Conservation (phyloP, 768 basidiomycete genomes). For the Pleurotus djamor region DNA sequence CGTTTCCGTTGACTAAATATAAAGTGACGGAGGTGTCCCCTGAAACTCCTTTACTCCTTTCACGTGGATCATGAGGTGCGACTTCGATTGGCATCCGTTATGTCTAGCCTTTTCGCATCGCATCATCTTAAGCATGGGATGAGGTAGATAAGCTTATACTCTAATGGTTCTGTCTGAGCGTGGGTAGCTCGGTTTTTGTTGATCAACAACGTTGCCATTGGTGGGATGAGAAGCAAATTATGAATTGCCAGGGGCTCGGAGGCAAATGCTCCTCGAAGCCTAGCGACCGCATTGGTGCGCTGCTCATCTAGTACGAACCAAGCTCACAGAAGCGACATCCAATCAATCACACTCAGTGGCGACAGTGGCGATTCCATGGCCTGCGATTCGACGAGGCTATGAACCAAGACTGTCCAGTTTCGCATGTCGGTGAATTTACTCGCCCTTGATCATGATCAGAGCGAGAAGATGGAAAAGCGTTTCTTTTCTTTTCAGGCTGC, state of each 20-base stretch:
- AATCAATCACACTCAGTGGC: too few relatives aligned
- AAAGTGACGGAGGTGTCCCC: too few relatives aligned
- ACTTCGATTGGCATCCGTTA: background rate
- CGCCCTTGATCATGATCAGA: background rate
- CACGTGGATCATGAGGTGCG: too few relatives aligned
- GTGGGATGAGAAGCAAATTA: background rate
- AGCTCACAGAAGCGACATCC: too few relatives aligned
- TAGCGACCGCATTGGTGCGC: too few relatives aligned
- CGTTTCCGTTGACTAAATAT: too few relatives aligned
- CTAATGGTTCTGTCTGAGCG: background rate
- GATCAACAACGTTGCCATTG: background rate
- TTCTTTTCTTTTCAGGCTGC: too few relatives aligned
- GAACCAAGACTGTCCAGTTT: background rate
- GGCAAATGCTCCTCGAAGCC: background rate
- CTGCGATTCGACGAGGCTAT: background rate
- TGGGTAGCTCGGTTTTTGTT: background rate
- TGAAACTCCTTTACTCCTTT: too few relatives aligned
- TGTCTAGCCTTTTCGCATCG: background rate
- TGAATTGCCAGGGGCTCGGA: background rate
- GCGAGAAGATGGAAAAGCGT: background rate
- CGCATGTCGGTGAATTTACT: background rate
- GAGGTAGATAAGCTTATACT: background rate
- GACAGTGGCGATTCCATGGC: too few relatives aligned
- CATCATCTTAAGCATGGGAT: background rate
- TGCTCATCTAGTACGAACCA: too few relatives aligned